These are phyloP conservation scores for Hypomyces rosellus DNA, from an alignment of 2,329 filamentous ascomycete genomes.

Conservation along the genomic window DNA sequence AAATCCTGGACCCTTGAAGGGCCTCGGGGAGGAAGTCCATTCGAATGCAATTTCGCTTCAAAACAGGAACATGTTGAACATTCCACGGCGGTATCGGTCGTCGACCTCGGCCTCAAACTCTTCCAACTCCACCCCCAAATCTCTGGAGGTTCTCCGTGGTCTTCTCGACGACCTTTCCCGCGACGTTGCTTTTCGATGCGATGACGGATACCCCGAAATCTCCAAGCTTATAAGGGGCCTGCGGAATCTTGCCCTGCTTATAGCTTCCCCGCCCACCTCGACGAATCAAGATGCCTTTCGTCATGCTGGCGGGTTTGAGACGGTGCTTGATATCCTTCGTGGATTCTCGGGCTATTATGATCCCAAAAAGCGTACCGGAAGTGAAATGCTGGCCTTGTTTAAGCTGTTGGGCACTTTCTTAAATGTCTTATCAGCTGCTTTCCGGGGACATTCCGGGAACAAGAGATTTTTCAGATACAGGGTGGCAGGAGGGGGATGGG, in stretches of 20 bases:
- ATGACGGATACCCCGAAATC: constrained; percentile 43
- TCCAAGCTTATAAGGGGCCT: constrained; percentile 48
- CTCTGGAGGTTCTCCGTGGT: constrained; percentile 50
- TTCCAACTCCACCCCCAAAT: constrained; percentile 46
- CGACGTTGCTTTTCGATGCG: constrained; percentile 25
- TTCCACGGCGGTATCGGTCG: constrained; percentile 54
- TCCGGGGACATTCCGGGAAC: constrained; percentile 79
- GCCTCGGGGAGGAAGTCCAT: constrained; percentile 24
- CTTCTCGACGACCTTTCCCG: constrained; percentile 44
- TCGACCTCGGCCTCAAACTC: constrained; percentile 56
- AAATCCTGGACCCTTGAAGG: constrained; percentile 32
- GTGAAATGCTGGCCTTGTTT: constrained; percentile 61
- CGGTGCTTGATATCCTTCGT: constrained; percentile 61
- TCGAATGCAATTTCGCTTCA: constrained; percentile 21
- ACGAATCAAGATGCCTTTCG: constrained; percentile 74
- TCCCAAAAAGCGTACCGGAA: constrained; percentile 51
- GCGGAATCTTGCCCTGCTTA: constrained; percentile 59
- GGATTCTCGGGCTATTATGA: constrained; percentile 72
- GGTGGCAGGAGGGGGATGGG: constrained; percentile 73
- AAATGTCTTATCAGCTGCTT: constrained; percentile 65
- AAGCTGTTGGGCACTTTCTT: constrained; percentile 65
- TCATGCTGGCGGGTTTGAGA: constrained; percentile 70
- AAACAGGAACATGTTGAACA: constrained; percentile 41
- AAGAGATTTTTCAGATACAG: constrained; percentile 75
- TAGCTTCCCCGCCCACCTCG: constrained; percentile 43